phyloP scores from a whole-genome alignment of 768 basidiomycete species.

The Xerocomus spinulosus region DNA sequence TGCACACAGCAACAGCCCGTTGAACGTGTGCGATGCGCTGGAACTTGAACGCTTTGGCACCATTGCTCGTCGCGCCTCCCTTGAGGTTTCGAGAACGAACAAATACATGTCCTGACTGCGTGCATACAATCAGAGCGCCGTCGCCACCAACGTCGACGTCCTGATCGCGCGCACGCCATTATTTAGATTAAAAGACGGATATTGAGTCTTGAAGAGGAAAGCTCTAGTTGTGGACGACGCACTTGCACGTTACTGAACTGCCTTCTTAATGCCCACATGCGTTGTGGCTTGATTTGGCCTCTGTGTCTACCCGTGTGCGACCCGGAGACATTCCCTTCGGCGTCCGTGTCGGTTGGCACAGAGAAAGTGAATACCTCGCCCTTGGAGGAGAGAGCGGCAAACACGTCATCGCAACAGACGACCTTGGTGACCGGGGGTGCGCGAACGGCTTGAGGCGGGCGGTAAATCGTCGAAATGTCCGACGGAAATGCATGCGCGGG shows the following conservation, averaged over 20 bases:
- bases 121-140: constrained; percentile 87
- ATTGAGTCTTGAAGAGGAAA: constrained; percentile 1
- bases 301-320: constrained; percentile 22
- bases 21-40: constrained; percentile 77
- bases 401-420: constrained; percentile 68
- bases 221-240: constrained; percentile 17
- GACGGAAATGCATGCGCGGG: constrained; percentile 72
- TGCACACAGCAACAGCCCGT: constrained; percentile 78
- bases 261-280: constrained; percentile 86
- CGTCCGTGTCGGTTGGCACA: constrained; percentile 35
- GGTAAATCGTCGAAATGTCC: constrained; percentile 64
- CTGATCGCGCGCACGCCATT: constrained; percentile 30
- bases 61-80: constrained; percentile 20
- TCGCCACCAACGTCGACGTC: constrained; percentile 89
- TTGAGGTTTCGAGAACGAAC: constrained; percentile 59
- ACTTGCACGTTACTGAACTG: constrained; percentile 81
- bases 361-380: constrained; percentile 92
- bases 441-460: constrained; percentile 71
- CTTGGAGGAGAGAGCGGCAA: constrained; percentile 77
- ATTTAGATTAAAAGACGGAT: background rate
- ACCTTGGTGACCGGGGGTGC: constrained; percentile 76
- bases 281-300: constrained; percentile 62
- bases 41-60: constrained; percentile 64
- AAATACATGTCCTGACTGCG: constrained; percentile 92
- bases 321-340: constrained; percentile 12